Evolutionary conservation across 768 basidiomycete genomes (phyloP).

Genomic region (Kwoniella botswanensis): DNA sequence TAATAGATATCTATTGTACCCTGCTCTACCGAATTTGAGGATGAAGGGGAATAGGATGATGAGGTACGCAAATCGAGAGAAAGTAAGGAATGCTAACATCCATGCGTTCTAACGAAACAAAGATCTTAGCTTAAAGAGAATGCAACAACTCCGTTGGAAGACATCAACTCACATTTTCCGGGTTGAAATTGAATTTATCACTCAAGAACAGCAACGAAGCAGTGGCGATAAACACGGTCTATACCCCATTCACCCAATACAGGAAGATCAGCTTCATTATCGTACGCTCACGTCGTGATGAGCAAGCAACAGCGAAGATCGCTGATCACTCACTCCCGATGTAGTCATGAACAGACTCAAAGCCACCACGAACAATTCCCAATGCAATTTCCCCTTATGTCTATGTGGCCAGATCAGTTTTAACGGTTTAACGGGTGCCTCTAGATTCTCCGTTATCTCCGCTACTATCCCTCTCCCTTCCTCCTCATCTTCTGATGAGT

Average conservation of each 20-base stretch:
- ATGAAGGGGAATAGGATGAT: conserved; percentile 48
- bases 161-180: conserved; percentile 37
- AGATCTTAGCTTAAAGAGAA: not conserved
- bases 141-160: not conserved
- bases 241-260: not conserved
- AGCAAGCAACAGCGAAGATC: too few species aligned
- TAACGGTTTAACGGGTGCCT: conserved; percentile 44
- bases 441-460: conserved; percentile 30
- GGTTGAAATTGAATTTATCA: conserved; percentile 50
- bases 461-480: not conserved
- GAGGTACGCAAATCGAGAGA: conserved; percentile 42
- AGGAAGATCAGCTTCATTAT: not conserved
- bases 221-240: conserved; percentile 53
- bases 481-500: conserved; percentile 27
- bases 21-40: conserved; percentile 37
- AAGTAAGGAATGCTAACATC: conserved; percentile 51
- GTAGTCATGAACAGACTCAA: conserved; percentile 46
- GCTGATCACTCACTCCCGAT: conserved; percentile 35
- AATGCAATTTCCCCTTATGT: conserved; percentile 34
- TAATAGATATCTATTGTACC: conserved; percentile 30
- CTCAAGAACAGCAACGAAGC: conserved; percentile 47
- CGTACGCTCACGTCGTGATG: too few species aligned
- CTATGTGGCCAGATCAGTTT: conserved; percentile 41
- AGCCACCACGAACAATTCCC: conserved; percentile 46
- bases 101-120: conserved; percentile 38